Conservation (phyloP, 768 basidiomycete species). For the Candolleomyces eurysporus region DNA sequence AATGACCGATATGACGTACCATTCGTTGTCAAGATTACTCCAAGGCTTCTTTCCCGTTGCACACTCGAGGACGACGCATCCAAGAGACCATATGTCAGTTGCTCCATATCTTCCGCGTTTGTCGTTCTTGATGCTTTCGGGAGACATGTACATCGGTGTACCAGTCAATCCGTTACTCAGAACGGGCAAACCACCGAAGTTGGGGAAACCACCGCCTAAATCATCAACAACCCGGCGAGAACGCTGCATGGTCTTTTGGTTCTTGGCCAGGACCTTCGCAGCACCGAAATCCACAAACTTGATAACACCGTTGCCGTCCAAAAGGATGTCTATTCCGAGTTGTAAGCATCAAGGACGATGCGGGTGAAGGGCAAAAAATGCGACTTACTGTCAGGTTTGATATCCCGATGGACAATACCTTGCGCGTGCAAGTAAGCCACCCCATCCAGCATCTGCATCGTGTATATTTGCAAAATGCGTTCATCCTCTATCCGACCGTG, state of each 20-base stretch:
- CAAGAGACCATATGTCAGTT: slow-evolving; percentile 98
- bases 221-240: slow-evolving; percentile 58
- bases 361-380: not conserved
- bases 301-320: slow-evolving; percentile 87
- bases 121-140: slow-evolving; percentile 96
- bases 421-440: slow-evolving; percentile 91
- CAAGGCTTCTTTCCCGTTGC: slow-evolving; percentile 97
- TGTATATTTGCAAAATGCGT: slow-evolving; percentile 91
- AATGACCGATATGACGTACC: slow-evolving; percentile 47
- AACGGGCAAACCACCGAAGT: slow-evolving; percentile 42
- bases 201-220: slow-evolving; percentile 25
- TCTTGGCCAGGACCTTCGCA: slow-evolving; percentile 91
- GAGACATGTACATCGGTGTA: slow-evolving; percentile 99
- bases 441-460: slow-evolving; percentile 95
- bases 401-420: slow-evolving; percentile 92
- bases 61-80: slow-evolving; percentile 96
- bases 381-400: slow-evolving; percentile 95
- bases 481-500: slow-evolving; percentile 97
- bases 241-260: slow-evolving; percentile 77
- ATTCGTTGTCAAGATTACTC: slow-evolving; percentile 99
- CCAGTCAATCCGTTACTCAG: slow-evolving; percentile 89
- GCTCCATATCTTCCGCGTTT: slow-evolving; percentile 85
- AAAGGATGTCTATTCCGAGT: slow-evolving; percentile 75
- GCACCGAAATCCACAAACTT: slow-evolving; percentile 98
- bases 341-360: not conserved